These are phyloP conservation scores for Fusarium musae DNA, from an alignment of 2,329 filamentous ascomycete species.

Conservation along the genomic window DNA sequence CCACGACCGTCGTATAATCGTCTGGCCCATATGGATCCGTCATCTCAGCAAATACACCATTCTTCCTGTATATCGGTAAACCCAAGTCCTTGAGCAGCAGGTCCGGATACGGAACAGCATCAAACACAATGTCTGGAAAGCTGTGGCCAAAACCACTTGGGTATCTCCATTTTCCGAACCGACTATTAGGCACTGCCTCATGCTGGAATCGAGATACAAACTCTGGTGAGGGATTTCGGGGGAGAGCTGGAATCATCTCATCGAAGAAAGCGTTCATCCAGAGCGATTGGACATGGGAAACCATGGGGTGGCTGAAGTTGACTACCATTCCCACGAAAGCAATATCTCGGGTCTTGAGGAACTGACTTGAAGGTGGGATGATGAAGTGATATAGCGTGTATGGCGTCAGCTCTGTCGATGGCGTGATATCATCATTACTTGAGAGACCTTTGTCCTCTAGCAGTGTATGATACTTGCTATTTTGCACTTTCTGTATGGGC, in stretches of 20 bases:
- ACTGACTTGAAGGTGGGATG: slow-evolving; percentile 53
- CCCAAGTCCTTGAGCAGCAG: slow-evolving; percentile 73
- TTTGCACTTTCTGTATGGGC: slow-evolving; percentile 53
- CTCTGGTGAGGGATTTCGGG: slow-evolving; percentile 24
- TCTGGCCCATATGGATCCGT: slow-evolving; percentile 67
- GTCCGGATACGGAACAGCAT: slow-evolving; percentile 79
- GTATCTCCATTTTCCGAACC: slow-evolving; percentile 77
- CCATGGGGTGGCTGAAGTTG: slow-evolving; percentile 56
- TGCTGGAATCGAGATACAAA: slow-evolving; percentile 58
- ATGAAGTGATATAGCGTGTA: slow-evolving; percentile 61
- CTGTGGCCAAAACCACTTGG: slow-evolving; percentile 71
- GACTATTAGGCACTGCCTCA: slow-evolving; percentile 71
- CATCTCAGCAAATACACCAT: slow-evolving; percentile 61
- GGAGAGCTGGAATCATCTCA: slow-evolving; percentile 40
- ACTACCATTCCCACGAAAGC: slow-evolving; percentile 58
- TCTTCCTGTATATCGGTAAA: slow-evolving; percentile 66
- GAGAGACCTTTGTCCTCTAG: slow-evolving; percentile 52
- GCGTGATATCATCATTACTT: slow-evolving; percentile 44
- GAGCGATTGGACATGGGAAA: slow-evolving; percentile 63
- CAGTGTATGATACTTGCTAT: slow-evolving; percentile 58
- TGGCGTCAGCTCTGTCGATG: slow-evolving; percentile 37
- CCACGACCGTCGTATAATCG: slow-evolving; percentile 65
- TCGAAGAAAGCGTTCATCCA: slow-evolving; percentile 74
- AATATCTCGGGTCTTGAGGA: slow-evolving; percentile 52
- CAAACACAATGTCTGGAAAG: slow-evolving; percentile 79